These are phyloP conservation scores for Kodamaea kaohsiungensis DNA, from an alignment of 805 yeast genomes.

Conservation along the genomic window DNA sequence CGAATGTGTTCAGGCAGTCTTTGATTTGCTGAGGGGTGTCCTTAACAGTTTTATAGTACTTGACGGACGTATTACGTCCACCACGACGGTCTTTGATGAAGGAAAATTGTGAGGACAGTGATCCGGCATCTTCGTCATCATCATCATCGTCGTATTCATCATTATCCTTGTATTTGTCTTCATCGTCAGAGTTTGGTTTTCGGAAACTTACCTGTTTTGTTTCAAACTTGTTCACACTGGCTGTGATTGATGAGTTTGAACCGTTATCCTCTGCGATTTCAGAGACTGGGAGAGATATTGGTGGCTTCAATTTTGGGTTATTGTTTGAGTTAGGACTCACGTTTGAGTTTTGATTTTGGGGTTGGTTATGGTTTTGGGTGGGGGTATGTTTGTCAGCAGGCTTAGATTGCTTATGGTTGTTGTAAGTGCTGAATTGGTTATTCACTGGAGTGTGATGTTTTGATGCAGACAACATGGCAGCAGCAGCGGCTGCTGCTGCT, in stretches of 20 bases:
- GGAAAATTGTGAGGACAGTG: slow-evolving; percentile 46
- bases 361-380: neutral
- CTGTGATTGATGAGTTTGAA: slow-evolving; percentile 8
- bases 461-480: slow-evolving; percentile 4
- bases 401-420: neutral
- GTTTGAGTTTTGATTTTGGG: neutral
- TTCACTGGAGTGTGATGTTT: neutral
- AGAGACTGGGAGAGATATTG: slow-evolving; percentile 3
- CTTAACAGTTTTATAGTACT: slow-evolving; percentile 48
- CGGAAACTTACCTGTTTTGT: slow-evolving; percentile 15
- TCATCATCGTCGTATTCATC: slow-evolving; percentile 2
- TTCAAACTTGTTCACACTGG: slow-evolving; percentile 9
- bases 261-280: neutral
- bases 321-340: neutral
- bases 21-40: slow-evolving; percentile 3
- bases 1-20: slow-evolving; percentile 21
- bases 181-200: neutral
- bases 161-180: neutral
- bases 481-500: slow-evolving; percentile 13
- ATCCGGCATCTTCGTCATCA: slow-evolving; percentile 12
- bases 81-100: slow-evolving; percentile 47
- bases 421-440: neutral
- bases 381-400: neutral
- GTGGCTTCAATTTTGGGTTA: slow-evolving; percentile 5
- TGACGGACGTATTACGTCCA: slow-evolving; percentile 55